Conservation (phyloP, 768 basidiomycete genomes). For the Mycena filopes region DNA sequence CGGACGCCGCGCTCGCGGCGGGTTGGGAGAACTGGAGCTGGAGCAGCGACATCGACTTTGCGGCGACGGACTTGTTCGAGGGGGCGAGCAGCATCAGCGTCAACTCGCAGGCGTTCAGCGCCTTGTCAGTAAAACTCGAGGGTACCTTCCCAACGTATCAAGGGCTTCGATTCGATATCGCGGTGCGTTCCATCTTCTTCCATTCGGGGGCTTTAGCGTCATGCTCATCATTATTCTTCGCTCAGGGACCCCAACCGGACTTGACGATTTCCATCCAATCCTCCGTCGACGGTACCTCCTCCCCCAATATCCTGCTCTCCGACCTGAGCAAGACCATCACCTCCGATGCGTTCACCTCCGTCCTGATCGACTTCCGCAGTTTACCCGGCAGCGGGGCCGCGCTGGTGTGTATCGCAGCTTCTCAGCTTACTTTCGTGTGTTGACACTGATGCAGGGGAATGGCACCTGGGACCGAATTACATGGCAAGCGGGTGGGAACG, state of each 20-base stretch:
- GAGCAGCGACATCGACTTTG: constrained; percentile 54
- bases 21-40: constrained; percentile 67
- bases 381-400: constrained; percentile 54
- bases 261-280: constrained; percentile 53
- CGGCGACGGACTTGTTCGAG: constrained; percentile 54
- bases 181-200: constrained; percentile 44
- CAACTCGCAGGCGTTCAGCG: constrained; percentile 54
- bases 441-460: constrained; percentile 38
- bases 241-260: constrained; percentile 57
- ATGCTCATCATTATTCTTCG: not conserved
- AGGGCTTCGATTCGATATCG: constrained; percentile 62
- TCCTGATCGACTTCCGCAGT: constrained; percentile 58
- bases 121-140: constrained; percentile 58
- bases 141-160: constrained; percentile 55
- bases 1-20: constrained; percentile 50
- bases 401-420: constrained; percentile 45
- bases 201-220: not conserved
- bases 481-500: constrained; percentile 58
- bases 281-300: constrained; percentile 48
- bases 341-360: constrained; percentile 51
- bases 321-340: constrained; percentile 52
- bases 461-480: constrained; percentile 62
- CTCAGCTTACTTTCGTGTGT: not conserved
- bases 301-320: constrained; percentile 54
- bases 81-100: constrained; percentile 57